Conservation (phyloP, 805 yeast species). For the Blastobotrys terrestris region DNA sequence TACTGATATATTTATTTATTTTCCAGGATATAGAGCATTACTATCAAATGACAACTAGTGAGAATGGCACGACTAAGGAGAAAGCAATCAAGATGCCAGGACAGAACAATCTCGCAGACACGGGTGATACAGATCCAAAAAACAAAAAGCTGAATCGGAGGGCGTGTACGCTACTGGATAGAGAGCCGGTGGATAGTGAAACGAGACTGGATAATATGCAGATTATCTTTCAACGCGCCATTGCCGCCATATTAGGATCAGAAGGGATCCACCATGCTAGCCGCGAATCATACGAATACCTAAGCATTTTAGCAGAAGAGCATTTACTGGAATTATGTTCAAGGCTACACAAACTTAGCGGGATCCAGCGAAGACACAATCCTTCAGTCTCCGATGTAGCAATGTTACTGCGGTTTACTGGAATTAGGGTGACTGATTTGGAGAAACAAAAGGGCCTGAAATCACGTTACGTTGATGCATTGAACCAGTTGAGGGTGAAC, state of each 20-base stretch:
- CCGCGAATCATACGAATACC: conserved; percentile 25
- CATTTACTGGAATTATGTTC: conserved; percentile 24
- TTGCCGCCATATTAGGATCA: conserved; percentile 23
- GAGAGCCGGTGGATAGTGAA: neutral
- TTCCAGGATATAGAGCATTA: neutral
- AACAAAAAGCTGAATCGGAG: neutral
- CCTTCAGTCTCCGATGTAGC: conserved; percentile 32
- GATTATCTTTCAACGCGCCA: conserved; percentile 19
- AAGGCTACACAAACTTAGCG: conserved; percentile 24
- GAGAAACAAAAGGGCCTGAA: conserved; percentile 23
- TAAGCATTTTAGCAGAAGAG: conserved; percentile 30
- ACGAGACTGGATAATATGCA: conserved; percentile 9
- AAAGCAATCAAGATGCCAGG: neutral
- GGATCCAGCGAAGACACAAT: conserved; percentile 30
- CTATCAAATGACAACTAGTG: neutral
- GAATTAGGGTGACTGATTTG: conserved; percentile 27
- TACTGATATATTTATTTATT: neutral
- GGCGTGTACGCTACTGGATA: neutral
- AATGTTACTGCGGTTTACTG: conserved; percentile 25
- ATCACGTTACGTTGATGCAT: conserved; percentile 20
- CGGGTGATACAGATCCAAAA: neutral
- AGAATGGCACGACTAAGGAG: neutral
- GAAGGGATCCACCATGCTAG: conserved; percentile 14
- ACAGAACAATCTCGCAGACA: neutral
- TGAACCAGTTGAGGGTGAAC: conserved; percentile 25